These are phyloP conservation scores for Simplicillium sp. DNA, from an alignment of 2,329 filamentous ascomycete genomes.

Conservation along the genomic window DNA sequence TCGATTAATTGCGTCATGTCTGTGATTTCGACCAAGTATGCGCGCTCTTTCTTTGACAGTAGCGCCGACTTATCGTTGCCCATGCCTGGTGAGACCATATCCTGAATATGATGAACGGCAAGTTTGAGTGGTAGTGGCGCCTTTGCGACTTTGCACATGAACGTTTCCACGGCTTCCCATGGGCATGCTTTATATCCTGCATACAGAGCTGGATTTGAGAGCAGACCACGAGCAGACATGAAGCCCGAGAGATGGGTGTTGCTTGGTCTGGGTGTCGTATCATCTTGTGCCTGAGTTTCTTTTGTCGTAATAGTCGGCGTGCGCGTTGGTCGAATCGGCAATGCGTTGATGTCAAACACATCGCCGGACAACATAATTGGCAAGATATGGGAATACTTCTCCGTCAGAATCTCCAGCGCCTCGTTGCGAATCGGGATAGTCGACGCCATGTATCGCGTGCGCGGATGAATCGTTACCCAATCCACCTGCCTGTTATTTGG, in stretches of 20 bases:
- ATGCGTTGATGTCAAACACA: slow-evolving; percentile 46
- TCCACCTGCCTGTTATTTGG: slow-evolving; percentile 44
- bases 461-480: slow-evolving; percentile 62
- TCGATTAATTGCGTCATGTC: slow-evolving; percentile 52
- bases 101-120: slow-evolving; percentile 53
- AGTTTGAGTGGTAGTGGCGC: slow-evolving; percentile 54
- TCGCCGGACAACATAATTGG: slow-evolving; percentile 63
- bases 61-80: slow-evolving; percentile 40
- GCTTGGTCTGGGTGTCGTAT: slow-evolving; percentile 18
- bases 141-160: slow-evolving; percentile 48
- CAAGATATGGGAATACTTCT: slow-evolving; percentile 41
- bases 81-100: slow-evolving; percentile 55
- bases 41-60: slow-evolving; percentile 47
- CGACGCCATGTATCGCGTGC: slow-evolving; percentile 52
- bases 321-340: slow-evolving; percentile 30
- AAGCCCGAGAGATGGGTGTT: slow-evolving; percentile 49
- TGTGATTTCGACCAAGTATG: slow-evolving; percentile 34
- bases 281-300: slow-evolving; percentile 14
- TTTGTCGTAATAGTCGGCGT: slow-evolving; percentile 19
- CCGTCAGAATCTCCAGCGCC: slow-evolving; percentile 46
- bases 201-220: slow-evolving; percentile 60
- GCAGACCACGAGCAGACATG: slow-evolving; percentile 61
- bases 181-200: slow-evolving; percentile 46
- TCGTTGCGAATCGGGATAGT: slow-evolving; percentile 52
- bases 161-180: slow-evolving; percentile 53